Conservation (phyloP, 2,329 filamentous ascomycete species). For the Phialocephala sp. region DNA sequence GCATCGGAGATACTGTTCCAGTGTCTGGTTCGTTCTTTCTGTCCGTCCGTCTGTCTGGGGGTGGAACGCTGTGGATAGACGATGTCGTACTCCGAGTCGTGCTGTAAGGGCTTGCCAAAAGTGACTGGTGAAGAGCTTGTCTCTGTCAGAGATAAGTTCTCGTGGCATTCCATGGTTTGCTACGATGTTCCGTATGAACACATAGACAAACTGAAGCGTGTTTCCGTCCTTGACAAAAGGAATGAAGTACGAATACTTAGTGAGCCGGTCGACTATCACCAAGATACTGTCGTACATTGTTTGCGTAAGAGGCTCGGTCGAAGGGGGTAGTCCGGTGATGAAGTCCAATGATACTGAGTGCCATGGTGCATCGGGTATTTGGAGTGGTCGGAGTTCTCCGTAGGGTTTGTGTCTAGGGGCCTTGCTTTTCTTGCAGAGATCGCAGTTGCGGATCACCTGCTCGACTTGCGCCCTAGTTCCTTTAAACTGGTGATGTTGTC, state of each 20-base stretch:
- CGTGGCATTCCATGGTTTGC: slow-evolving; percentile 14
- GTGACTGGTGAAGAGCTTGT: slow-evolving; percentile 26
- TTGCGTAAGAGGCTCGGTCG: background rate
- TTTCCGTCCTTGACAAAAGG: slow-evolving; percentile 10
- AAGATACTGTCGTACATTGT: slow-evolving; percentile 5
- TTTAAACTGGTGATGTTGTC: background rate
- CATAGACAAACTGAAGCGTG: slow-evolving; percentile 3
- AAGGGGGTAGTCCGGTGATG: slow-evolving; percentile 12
- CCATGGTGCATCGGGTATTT: background rate
- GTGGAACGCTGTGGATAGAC: slow-evolving; percentile 25
- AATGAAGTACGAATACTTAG: slow-evolving; percentile 18
- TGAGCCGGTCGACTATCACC: slow-evolving; percentile 8
- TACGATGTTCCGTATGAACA: slow-evolving; percentile 14
- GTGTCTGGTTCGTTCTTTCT: slow-evolving; percentile 17
- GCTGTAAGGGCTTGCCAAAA: slow-evolving; percentile 18
- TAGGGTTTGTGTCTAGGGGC: background rate
- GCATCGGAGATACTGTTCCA: slow-evolving; percentile 17
- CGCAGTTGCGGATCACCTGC: background rate
- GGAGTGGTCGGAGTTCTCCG: background rate
- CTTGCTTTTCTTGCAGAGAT: slow-evolving; percentile 11
- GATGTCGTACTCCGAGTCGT: slow-evolving; percentile 16
- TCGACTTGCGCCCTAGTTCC: slow-evolving; percentile 2
- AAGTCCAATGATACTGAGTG: slow-evolving; percentile 7
- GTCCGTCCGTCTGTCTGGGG: slow-evolving; percentile 17
- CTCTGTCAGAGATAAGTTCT: slow-evolving; percentile 25